Conservation (phyloP, 2,329 filamentous ascomycete genomes). For the Fusarium lateritium region DNA sequence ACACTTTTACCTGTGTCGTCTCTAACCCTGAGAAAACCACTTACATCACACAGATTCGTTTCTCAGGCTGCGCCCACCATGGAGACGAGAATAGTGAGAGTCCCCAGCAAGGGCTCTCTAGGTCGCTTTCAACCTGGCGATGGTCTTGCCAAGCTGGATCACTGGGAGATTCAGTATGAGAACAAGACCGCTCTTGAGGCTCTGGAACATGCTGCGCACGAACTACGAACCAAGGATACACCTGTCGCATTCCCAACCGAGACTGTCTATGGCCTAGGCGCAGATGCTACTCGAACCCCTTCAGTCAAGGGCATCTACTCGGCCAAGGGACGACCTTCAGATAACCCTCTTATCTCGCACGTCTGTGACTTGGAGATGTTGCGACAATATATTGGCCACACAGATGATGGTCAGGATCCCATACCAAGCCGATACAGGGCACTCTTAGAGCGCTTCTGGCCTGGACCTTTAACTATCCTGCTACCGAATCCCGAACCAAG, state of each 20-base stretch:
- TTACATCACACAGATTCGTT: slow-evolving; percentile 46
- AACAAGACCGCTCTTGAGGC: slow-evolving; percentile 53
- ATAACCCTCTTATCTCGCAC: slow-evolving; percentile 97
- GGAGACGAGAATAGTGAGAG: slow-evolving; percentile 59
- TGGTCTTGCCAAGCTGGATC: slow-evolving; percentile 55
- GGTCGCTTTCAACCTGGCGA: slow-evolving; percentile 53
- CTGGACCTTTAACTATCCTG: slow-evolving; percentile 92
- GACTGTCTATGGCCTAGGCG: slow-evolving; percentile 97
- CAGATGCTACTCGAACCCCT: slow-evolving; percentile 87
- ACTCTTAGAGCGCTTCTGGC: slow-evolving; percentile 90
- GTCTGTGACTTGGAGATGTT: slow-evolving; percentile 86
- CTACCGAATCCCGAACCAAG: slow-evolving; percentile 81
- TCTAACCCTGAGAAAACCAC: slow-evolving; percentile 37
- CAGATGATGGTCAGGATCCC: slow-evolving; percentile 51
- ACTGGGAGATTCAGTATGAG: slow-evolving; percentile 59
- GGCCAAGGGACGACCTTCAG: slow-evolving; percentile 90
- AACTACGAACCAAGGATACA: slow-evolving; percentile 74
- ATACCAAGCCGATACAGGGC: slow-evolving; percentile 84
- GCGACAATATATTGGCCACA: slow-evolving; percentile 69
- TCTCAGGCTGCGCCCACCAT: slow-evolving; percentile 48
- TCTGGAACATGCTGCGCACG: slow-evolving; percentile 75
- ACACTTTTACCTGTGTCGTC: slow-evolving; percentile 3
- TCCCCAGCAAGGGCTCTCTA: slow-evolving; percentile 52
- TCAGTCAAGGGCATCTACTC: slow-evolving; percentile 93
- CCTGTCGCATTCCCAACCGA: slow-evolving; percentile 98